These are phyloP conservation scores for Tolypocladium inflatum DNA, from an alignment of 2,329 filamentous ascomycete genomes.

Conservation along the genomic window DNA sequence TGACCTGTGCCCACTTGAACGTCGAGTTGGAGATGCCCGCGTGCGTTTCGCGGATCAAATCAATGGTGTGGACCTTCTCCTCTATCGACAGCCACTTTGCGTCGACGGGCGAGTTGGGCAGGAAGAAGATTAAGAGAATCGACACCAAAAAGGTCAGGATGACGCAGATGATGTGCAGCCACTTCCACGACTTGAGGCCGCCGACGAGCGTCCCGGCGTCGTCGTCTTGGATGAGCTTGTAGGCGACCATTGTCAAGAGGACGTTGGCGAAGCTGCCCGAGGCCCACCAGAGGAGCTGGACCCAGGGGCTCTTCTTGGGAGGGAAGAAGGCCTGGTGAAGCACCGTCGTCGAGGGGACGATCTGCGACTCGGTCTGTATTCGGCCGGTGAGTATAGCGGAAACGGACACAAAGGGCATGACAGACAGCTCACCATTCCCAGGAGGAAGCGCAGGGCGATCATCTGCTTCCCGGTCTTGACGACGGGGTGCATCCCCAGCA, in stretches of 20 bases:
- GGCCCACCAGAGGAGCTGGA: constrained; percentile 18
- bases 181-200: constrained; percentile 20
- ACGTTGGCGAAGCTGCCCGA: constrained; percentile 17
- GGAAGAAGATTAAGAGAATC: constrained; percentile 8
- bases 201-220: constrained; percentile 6
- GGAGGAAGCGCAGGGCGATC: constrained; percentile 11
- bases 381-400: not conserved
- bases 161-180: constrained; percentile 46
- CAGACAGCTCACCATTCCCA: constrained; percentile 10
- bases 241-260: constrained; percentile 16
- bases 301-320: constrained; percentile 17
- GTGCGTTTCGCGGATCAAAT: constrained; percentile 10
- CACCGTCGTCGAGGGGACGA: constrained; percentile 16
- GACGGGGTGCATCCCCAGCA: constrained; percentile 13
- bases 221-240: constrained; percentile 14
- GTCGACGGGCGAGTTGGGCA: constrained; percentile 11
- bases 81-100: constrained; percentile 10
- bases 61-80: constrained; percentile 12
- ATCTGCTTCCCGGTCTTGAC: constrained; percentile 11
- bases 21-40: constrained; percentile 11
- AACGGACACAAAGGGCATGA: not conserved
- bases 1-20: constrained; percentile 13
- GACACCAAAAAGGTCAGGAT: constrained; percentile 36
- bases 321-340: constrained; percentile 17
- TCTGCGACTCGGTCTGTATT: constrained; percentile 15